Base-by-base conservation (phyloP, 1,139 yeast species). In the Kodamaea sp. region DNA sequence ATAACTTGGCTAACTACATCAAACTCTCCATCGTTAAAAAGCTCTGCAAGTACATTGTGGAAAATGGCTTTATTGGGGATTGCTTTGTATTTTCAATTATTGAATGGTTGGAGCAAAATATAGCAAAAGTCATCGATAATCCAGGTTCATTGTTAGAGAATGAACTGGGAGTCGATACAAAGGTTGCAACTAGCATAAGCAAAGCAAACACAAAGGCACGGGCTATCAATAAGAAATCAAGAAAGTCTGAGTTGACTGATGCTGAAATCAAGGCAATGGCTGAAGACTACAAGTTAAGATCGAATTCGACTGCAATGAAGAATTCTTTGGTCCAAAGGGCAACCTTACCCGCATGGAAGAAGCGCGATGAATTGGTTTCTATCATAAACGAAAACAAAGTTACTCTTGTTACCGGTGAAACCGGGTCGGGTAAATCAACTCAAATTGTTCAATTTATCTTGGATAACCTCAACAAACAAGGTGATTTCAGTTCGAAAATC, bases 351-450 rank as follows among this genome's bases (percentile, higher is more conserved):
- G 97, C 97, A 0, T 90, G 96, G 95, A 58, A 66, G 8, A 84
- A 83, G 55, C 71, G 67, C 37, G 63, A 74, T 0, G 68, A 73
- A 5, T 70, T 92, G 33, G 70, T 86, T 1, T 55, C 75, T 0
- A 60, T 79, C 3, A 78, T 92, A 5, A 67, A 72, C 29, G 48
- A 67, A 1, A 77, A 84, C 52, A 79, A 78, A 46, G 84, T 88
- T 2, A 79, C 87, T 3, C 63, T 92, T 30, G 76, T 92, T 28
- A 92, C 97, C 1, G 98, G 97, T 58, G 98, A 92, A 59, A 92
- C 98, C 0, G 98, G 98, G 25, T 67, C 75, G 10, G 72, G 75
- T 45, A 64, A 67, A 46, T 59, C 75, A 27, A 65, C 76, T 12
- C 73, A 71, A 57, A 80, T 88, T 9, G 96, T 88, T 2, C 98